A percentile compares a stretch with the other conserved stretches of the same genome.
Evolutionary conservation across 495 filamentous ascomycete genomes (phyloP).

Genomic region (Astrothelium subdiscretum): DNA sequence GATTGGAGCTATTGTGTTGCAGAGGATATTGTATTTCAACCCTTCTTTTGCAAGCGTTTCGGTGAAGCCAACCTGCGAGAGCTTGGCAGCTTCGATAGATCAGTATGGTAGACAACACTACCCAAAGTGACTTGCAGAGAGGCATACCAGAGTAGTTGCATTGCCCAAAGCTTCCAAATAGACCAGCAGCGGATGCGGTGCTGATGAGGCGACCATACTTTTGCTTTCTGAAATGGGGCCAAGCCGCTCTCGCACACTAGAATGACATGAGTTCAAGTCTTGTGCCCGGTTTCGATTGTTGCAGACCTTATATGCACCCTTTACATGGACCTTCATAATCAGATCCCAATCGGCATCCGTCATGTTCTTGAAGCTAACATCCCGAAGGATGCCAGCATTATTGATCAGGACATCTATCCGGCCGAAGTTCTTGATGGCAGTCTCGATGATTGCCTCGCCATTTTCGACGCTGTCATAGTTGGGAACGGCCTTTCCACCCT

Average conservation of each 20-base stretch:
- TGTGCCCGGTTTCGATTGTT: not conserved
- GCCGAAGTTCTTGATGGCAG: conserved; percentile 84
- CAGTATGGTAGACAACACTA: conserved; percentile 3
- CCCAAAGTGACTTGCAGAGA: not conserved
- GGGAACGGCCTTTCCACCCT: conserved; percentile 91
- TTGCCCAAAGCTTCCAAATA: conserved; percentile 95
- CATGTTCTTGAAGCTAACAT: conserved; percentile 99
- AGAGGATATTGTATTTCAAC: conserved; percentile 93
- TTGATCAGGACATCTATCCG: conserved; percentile 93
- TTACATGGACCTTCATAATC: conserved; percentile 85
- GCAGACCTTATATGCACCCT: conserved; percentile 78
- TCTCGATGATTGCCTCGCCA: conserved; percentile 92
- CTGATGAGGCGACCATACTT: conserved; percentile 96
- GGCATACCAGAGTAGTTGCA: conserved; percentile 75
- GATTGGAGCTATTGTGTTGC: conserved; percentile 93
- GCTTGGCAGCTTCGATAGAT: conserved; percentile 60
- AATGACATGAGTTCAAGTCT: conserved; percentile 3
- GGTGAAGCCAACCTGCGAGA: conserved; percentile 93
- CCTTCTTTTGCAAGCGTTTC: conserved; percentile 98
- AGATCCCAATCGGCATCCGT: conserved; percentile 94
- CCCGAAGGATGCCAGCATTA: conserved; percentile 94
- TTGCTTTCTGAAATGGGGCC: conserved; percentile 97
- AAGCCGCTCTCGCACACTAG: conserved; percentile 83
- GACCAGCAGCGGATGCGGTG: conserved; percentile 86
- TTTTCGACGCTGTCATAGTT: conserved; percentile 97